Evolutionary conservation across 2,329 filamentous ascomycete genomes (phyloP).

Genomic region (Aspergillus sp.): DNA sequence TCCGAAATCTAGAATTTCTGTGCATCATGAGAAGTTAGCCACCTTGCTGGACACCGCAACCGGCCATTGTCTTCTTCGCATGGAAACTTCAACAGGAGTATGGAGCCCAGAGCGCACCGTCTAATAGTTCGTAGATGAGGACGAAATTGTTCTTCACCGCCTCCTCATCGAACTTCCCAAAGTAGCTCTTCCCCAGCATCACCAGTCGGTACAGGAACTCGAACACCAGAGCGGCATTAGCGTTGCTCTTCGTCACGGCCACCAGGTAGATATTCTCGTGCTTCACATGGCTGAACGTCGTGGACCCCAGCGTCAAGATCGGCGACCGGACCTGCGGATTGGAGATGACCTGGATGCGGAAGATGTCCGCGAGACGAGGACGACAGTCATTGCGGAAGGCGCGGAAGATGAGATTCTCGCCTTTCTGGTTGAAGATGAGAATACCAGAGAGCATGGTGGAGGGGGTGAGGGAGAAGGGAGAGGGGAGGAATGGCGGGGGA

Average conservation of each 20-base stretch:
- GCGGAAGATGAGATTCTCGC: slow-evolving; percentile 98
- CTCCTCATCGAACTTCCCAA: slow-evolving; percentile 98
- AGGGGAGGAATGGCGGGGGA: slow-evolving; percentile 6
- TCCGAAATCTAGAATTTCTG: slow-evolving; percentile 97
- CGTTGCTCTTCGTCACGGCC: slow-evolving; percentile 97
- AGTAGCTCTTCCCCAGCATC: slow-evolving; percentile 88
- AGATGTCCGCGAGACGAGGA: slow-evolving; percentile 95
- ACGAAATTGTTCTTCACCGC: slow-evolving; percentile 99
- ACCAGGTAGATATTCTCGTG: slow-evolving; percentile 99
- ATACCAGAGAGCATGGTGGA: slow-evolving; percentile 88
- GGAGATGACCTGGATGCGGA: slow-evolving; percentile 98
- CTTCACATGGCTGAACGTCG: slow-evolving; percentile 98
- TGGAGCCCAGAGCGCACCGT: slow-evolving; percentile 60
- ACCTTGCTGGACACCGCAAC: neutral
- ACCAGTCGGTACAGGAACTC: slow-evolving; percentile 96
- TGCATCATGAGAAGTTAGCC: neutral
- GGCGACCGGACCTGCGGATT: slow-evolving; percentile 97
- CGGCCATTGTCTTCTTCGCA: neutral
- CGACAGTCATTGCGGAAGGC: slow-evolving; percentile 98
- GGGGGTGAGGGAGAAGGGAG: slow-evolving; percentile 11
- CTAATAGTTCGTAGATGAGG: slow-evolving; percentile 92
- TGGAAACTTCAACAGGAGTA: neutral
- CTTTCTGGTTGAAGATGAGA: slow-evolving; percentile 98
- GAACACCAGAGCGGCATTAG: slow-evolving; percentile 95
- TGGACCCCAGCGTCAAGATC: slow-evolving; percentile 94